A percentile compares a stretch with the other conserved stretches of the same genome.
These are phyloP conservation scores for Solidago caesia DNA, from an alignment of 129 eudicot species.

Conservation along the genomic window DNA sequence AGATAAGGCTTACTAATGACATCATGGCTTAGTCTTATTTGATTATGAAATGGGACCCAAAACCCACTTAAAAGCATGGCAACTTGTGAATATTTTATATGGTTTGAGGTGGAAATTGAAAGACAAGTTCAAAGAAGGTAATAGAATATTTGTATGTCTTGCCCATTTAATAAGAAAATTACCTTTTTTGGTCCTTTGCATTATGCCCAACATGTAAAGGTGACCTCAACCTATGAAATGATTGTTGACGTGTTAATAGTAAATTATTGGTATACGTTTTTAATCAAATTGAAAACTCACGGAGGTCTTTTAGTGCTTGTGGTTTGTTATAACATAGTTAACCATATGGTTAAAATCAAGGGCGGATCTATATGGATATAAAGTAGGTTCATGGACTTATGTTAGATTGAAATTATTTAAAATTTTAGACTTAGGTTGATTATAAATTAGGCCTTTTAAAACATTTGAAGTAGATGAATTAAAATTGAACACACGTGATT, in stretches of 20 bases:
- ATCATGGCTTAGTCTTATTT: constrained; percentile 39
- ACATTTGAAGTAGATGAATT: no score
- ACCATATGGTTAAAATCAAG: no score
- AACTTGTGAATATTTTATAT: constrained; percentile 33
- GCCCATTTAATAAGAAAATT: constrained; percentile 21
- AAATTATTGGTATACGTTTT: constrained; percentile 14
- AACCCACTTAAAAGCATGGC: constrained; percentile 35
- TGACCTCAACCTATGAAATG: not conserved
- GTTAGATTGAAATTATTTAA: no score
- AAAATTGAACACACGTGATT: no score
- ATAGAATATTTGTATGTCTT: constrained; percentile 28
- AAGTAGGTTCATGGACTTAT: no score
- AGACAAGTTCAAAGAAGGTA: constrained; percentile 30
- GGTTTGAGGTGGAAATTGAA: constrained; percentile 40
- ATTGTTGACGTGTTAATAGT: constrained; percentile 16
- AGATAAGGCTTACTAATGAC: constrained; percentile 38
- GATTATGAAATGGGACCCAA: constrained; percentile 37
- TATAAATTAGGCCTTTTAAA: no score
- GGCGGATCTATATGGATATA: no score
- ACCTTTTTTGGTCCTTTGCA: constrained; percentile 28
- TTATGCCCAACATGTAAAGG: constrained; percentile 25
- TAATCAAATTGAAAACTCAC: not conserved
- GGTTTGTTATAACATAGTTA: not conserved
- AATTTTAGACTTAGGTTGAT: no score
- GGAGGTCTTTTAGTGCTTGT: not conserved